Evolutionary conservation across 2,329 filamentous ascomycete genomes (phyloP), one percentile per base, ranked within the genome.

Genomic region (Colletotrichum eremochloae): DNA sequence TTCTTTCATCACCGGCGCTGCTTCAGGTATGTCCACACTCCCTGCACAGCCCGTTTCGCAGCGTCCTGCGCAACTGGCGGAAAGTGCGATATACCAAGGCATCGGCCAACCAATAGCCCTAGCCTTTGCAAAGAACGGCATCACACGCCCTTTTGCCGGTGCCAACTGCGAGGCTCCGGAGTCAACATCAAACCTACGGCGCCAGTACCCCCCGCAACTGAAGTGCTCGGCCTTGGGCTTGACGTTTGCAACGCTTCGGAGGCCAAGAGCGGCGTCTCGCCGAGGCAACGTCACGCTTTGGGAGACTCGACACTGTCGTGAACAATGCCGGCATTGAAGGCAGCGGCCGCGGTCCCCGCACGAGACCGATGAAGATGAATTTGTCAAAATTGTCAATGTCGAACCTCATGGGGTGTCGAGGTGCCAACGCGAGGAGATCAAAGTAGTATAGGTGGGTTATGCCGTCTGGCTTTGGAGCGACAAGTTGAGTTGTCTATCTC

Each of bases 361-460:
- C 67, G 82, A 88, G 68, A 76, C 84, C 52, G 78, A 80, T 1
- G 80, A 86, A 62, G 80, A 81, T 1, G 86, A 88, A 56, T 90
- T 87, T 83, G 77, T 84, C 50, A 80, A 82, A 7, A 81, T 90
- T 1, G 75, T 90, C 3, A 82, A 85, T 68, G 79, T 90, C 57
- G 88, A 91, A 73, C 81, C 89, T 31, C 85, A 85, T 55, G 89
- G 88, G 5, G 85, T 90, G 0, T 90, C 87, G 84, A 80, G 88
- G 33, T 90, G 88, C 73, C 86, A 90, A 75, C 81, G 83, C 63
- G 88, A 87, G 52, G 82, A 90, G 77, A 79, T 90, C 20, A 76
- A 77, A 3, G 80, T 84, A 56, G 20, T 24, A 24, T 2, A 40
- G n/a, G 12, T 40, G 6, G 12, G 42, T 2, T 24, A n/a, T 5